Conservation (phyloP, 75 land plant genomes). For the Azolla pinnata region DNA sequence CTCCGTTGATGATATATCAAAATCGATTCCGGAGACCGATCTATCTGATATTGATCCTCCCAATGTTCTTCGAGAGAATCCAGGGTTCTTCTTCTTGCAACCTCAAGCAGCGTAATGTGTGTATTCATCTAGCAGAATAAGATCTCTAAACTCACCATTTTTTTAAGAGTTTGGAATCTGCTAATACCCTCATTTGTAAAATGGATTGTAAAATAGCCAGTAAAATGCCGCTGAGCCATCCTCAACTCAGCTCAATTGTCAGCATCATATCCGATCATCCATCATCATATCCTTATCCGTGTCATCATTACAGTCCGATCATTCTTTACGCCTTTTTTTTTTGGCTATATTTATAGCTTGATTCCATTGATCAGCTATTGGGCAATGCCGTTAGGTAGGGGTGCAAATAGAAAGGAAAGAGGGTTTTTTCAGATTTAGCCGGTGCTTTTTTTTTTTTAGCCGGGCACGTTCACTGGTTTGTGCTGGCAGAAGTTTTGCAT, state of each 20-base stretch:
- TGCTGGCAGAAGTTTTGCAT: neutral
- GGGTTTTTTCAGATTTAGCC: too few relatives aligned
- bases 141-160: neutral
- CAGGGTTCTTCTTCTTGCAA: constrained; percentile 31
- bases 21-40: constrained; percentile 25
- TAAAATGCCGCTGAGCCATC: neutral
- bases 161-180: neutral
- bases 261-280: neutral
- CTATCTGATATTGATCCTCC: constrained; percentile 32
- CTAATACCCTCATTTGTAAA: neutral
- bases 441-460: too few relatives aligned
- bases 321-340: neutral
- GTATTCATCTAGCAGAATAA: neutral
- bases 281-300: neutral
- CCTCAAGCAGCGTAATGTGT: constrained; percentile 33
- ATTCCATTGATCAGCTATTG: too few relatives aligned
- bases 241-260: neutral
- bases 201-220: neutral
- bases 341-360: neutral
- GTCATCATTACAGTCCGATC: neutral
- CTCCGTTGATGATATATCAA: constrained; percentile 40
- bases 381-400: too few relatives aligned
- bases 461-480: neutral
- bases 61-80: constrained; percentile 29
- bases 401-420: too few relatives aligned